These are phyloP conservation scores for Triangularia verruculosa DNA, from an alignment of 2,329 filamentous ascomycete species.

Conservation along the genomic window DNA sequence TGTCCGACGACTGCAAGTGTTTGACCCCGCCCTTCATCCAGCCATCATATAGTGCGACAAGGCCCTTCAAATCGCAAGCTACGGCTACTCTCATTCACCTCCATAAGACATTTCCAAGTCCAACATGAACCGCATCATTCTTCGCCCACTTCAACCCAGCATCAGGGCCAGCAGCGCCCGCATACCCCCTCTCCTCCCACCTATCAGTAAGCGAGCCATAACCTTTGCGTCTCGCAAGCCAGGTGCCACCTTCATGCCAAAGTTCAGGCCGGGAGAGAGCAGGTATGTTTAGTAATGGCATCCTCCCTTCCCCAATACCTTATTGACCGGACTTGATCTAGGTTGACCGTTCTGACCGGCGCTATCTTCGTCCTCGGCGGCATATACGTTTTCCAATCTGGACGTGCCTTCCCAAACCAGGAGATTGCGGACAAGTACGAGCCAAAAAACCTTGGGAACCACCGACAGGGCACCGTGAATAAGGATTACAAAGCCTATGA, in stretches of 20 bases:
- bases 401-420: conserved; percentile 9
- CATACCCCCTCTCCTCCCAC: not conserved
- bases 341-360: not conserved
- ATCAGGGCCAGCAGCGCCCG: not conserved
- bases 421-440: conserved; percentile 5
- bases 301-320: not conserved
- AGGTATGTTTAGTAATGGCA: not conserved
- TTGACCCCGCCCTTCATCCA: too few species aligned
- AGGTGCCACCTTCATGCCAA: not conserved
- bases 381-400: conserved; percentile 14
- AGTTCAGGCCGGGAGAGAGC: not conserved
- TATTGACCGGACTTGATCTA: not conserved
- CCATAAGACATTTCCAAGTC: not conserved
- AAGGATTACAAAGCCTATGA: conserved; percentile 16
- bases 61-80: not conserved
- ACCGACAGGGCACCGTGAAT: conserved; percentile 12
- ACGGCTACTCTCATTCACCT: not conserved
- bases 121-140: not conserved
- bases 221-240: not conserved
- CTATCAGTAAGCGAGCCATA: not conserved
- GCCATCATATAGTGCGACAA: not conserved
- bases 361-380: conserved; percentile 1
- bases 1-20: too few species aligned
- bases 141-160: not conserved
- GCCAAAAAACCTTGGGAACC: conserved; percentile 9